phyloP scores from a whole-genome alignment of 1,284 basidiomycete genomes.

The Cutaneotrichosporon cyanovorans region DNA sequence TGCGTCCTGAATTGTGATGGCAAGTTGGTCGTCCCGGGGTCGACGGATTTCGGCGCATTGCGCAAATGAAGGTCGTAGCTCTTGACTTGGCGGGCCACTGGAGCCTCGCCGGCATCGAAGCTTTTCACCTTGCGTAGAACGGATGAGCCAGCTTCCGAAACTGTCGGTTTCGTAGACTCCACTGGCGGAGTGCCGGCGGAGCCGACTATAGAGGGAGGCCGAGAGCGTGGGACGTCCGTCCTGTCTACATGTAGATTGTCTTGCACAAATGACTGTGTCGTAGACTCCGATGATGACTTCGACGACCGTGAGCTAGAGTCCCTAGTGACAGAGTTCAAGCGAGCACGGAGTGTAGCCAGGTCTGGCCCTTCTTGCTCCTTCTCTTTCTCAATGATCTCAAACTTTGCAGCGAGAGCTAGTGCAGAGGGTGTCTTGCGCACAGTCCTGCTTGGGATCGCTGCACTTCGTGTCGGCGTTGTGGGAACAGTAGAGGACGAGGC shows the following conservation, averaged over 20 bases:
- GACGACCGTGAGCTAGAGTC: too few relatives aligned
- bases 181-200: not conserved
- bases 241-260: not conserved
- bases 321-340: too few relatives aligned
- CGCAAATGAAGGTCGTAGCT: not conserved
- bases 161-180: not conserved
- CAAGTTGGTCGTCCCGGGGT: too few relatives aligned
- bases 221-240: not conserved
- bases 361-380: too few relatives aligned
- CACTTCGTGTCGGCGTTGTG: too few relatives aligned
- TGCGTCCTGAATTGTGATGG: too few relatives aligned
- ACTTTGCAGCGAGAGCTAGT: not conserved
- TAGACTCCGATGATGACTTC: too few relatives aligned
- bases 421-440: too few relatives aligned
- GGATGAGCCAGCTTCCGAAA: not conserved
- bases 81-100: conserved; percentile 10
- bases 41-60: too few relatives aligned
- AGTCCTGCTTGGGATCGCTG: too few relatives aligned
- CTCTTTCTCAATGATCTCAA: not conserved
- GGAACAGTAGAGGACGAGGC: too few relatives aligned
- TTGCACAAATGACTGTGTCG: not conserved
- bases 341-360: too few relatives aligned
- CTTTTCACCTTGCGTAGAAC: conserved; percentile 15
- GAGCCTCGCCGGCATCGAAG: not conserved
- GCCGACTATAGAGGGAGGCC: not conserved